phyloP scores from a whole-genome alignment of 2,329 filamentous ascomycete genomes.

The Madurella mycetomatis region DNA sequence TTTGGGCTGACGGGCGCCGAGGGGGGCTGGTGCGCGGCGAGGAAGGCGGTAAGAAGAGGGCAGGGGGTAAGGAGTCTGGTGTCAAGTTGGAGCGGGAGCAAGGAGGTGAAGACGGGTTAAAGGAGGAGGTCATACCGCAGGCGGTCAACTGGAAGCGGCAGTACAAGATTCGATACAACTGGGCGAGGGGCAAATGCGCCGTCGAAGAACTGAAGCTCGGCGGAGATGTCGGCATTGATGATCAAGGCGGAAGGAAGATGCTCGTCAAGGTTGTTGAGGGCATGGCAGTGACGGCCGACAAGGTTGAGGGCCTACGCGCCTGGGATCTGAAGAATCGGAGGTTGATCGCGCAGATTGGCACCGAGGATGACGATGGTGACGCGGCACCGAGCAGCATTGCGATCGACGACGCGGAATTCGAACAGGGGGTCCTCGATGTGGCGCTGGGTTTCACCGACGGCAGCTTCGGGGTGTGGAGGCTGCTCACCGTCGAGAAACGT shows the following conservation, averaged over 20 bases:
- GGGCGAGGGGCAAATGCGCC: constrained; percentile 76
- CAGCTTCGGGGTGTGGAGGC: constrained; percentile 63
- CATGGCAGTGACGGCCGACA: constrained; percentile 72
- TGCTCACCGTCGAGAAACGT: constrained; percentile 43
- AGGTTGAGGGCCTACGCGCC: constrained; percentile 63
- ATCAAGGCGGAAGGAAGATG: constrained; percentile 52
- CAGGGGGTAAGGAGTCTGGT: not conserved
- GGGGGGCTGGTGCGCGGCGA: constrained; percentile 49
- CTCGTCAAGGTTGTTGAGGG: constrained; percentile 75
- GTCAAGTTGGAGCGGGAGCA: not conserved
- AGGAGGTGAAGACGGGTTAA: constrained; percentile 30
- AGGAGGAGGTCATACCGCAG: constrained; percentile 42
- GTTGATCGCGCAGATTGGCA: constrained; percentile 49
- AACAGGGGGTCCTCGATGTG: constrained; percentile 50
- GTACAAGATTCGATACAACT: constrained; percentile 86
- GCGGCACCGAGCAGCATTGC: constrained; percentile 58
- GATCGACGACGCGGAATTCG: constrained; percentile 51
- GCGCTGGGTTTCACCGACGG: constrained; percentile 69
- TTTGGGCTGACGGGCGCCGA: constrained; percentile 44
- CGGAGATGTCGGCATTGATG: constrained; percentile 22
- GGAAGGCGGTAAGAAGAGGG: constrained; percentile 4
- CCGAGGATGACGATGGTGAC: constrained; percentile 30
- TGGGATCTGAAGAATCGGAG: constrained; percentile 68
- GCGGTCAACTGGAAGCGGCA: constrained; percentile 79
- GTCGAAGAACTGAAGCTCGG: constrained; percentile 65